Percentiles rank a stretch among this genome's conserved stretches.
These are phyloP conservation scores for Moelleriella libera DNA, from an alignment of 2,329 filamentous ascomycete species.

Conservation along the genomic window DNA sequence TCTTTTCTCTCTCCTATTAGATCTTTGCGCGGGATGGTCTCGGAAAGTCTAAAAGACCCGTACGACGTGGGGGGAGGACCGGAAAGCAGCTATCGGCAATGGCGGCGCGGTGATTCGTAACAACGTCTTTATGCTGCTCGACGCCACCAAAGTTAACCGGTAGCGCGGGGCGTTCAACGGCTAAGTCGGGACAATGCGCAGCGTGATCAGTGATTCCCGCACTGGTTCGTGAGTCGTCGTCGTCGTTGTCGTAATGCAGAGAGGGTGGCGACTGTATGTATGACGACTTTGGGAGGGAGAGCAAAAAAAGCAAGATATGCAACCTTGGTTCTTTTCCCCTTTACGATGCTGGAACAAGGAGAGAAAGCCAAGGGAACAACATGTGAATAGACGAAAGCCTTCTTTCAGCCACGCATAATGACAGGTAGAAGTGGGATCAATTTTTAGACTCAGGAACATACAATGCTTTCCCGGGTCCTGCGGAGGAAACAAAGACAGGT, in stretches of 20 bases:
- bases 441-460: no score
- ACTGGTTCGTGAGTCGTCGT: not conserved
- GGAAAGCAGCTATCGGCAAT: not conserved
- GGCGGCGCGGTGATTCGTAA: conserved; percentile 3
- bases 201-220: not conserved
- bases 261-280: no score
- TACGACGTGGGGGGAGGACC: not conserved
- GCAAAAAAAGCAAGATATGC: no score
- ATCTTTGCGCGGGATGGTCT: not conserved
- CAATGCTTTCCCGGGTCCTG: no score
- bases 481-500: no score
- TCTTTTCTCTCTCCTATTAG: not conserved
- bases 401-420: no score
- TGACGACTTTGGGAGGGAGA: no score
- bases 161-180: not conserved
- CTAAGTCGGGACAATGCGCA: conserved; percentile 1
- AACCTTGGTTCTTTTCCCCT: no score
- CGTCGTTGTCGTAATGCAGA: not conserved
- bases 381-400: no score
- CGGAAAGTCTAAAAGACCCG: not conserved
- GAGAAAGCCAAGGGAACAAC: no score
- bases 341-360: no score
- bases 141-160: not conserved
- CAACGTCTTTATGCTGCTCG: not conserved
- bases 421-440: no score